These are phyloP conservation scores for Solanum sparsipilum DNA, from an alignment of 257 asterid species.

Conservation along the genomic window DNA sequence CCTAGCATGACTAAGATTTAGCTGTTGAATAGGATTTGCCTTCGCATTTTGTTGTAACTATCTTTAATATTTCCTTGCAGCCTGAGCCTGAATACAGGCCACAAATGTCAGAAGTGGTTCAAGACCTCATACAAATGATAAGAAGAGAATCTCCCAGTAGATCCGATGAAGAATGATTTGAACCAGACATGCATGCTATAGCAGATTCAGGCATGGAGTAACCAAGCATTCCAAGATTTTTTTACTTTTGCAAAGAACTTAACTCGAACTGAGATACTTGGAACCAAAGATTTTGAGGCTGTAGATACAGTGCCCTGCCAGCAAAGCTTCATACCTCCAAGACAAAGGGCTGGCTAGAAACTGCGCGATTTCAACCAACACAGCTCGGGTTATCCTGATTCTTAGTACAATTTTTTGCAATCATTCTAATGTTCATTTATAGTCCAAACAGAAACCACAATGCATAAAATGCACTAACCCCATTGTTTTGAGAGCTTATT, in stretches of 20 bases:
- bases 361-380: background rate
- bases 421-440: conserved; percentile 3
- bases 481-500: conserved; percentile 6
- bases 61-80: conserved; percentile 28
- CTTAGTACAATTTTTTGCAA: background rate
- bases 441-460: background rate
- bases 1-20: background rate
- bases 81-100: conserved; percentile 91
- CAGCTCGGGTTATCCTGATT: conserved; percentile 1
- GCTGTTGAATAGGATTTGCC: background rate
- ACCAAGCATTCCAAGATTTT: background rate
- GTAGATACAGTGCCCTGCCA: background rate
- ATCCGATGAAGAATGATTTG: conserved; percentile 42
- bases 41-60: background rate
- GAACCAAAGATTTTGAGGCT: background rate
- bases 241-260: background rate
- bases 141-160: conserved; percentile 66
- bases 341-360: background rate
- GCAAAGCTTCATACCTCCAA: background rate
- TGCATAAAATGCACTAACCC: conserved; percentile 6
- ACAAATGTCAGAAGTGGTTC: conserved; percentile 87
- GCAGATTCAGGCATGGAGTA: background rate
- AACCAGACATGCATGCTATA: background rate
- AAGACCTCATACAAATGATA: conserved; percentile 73
- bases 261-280: background rate